Evolutionary conservation across 805 yeast species (phyloP), one percentile per base, ranked within the genome.

Genomic region (Tetrapisispora phaffii): DNA sequence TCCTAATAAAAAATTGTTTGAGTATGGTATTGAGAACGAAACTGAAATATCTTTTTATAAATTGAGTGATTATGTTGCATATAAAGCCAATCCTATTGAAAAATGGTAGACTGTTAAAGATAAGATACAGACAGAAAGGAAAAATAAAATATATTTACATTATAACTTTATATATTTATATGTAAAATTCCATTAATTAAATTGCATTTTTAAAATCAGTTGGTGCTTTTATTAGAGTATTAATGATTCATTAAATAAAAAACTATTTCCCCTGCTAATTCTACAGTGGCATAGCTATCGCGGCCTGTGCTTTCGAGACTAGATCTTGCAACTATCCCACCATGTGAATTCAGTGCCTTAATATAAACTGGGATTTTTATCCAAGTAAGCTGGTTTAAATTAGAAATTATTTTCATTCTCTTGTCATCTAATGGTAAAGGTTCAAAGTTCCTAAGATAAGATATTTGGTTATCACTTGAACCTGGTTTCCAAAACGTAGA

Each of bases 1-100:
- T 47, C 37, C 44, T 7, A 60, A 47, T 9, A 75, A 66, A 56
- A 68, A 68, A n/a, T 67, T 75, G 49, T 62, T 52, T 45, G 75
- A 74, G 17, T 77, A 72, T 48, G 85, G 77, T 9, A 66, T 76
- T 50, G 85, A 82, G 50, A 90, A 93, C 64, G 98, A 93, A 67
- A 87, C 97, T 2, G 98, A 93, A 61, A 65, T 93, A 37, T 85
- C 96, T 26, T 59, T 85, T n/a, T 93, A 80, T 68, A 86, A 85
- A 47, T 60, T 67, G 56, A 73, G 65, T 7, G 88, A 75, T 35
- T 93, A 89, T 63, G 69, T 68, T 24, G 75, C 67, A 36, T 93
- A 70, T 67, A 85, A 85, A 66, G 71, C 71, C 35, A 82, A 89
- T 53, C 98, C 98, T 0, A 88, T 79, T 55, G 96, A 88, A 59